Evolutionary conservation across 306 rosid species (phyloP).

Genomic region (Lathyrus tuberosus): DNA sequence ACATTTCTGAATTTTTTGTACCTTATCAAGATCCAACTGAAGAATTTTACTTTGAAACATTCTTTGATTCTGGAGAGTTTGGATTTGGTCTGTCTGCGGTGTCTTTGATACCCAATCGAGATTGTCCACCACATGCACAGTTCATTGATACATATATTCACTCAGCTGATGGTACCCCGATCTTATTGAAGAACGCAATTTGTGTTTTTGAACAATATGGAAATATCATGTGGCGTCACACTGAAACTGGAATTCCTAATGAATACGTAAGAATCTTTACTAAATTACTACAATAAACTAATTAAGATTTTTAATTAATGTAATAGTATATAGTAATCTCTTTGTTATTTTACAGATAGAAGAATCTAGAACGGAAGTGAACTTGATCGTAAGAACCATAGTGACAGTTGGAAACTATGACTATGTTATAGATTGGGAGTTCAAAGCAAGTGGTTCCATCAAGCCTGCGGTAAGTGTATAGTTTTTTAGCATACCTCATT

Average conservation of each 20-base stretch:
- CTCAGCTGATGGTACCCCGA: slow-evolving; percentile 1
- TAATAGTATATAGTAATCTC: not conserved
- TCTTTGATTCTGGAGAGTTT: slow-evolving; percentile 50
- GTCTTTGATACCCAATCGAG: slow-evolving; percentile 33
- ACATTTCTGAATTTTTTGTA: slow-evolving; percentile 44
- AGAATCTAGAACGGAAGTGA: slow-evolving; percentile 46
- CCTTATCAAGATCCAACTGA: slow-evolving; percentile 54
- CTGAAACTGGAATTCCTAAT: slow-evolving; percentile 41
- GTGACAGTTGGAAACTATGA: slow-evolving; percentile 51
- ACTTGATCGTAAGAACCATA: slow-evolving; percentile 18
- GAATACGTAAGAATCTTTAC: not conserved
- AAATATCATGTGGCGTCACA: slow-evolving; percentile 46
- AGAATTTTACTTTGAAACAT: slow-evolving; percentile 45
- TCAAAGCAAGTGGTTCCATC: slow-evolving; percentile 49
- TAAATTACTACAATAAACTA: not conserved
- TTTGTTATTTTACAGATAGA: not conserved
- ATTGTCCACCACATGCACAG: slow-evolving; percentile 45
- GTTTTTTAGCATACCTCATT: not conserved
- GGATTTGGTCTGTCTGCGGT: slow-evolving; percentile 46
- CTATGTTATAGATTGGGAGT: slow-evolving; percentile 49
- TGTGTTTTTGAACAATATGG: slow-evolving; percentile 49
- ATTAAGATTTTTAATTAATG: not conserved
- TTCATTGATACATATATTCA: slow-evolving; percentile 35
- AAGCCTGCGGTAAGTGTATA: slow-evolving; percentile 31
- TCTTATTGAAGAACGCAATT: slow-evolving; percentile 20